These are phyloP conservation scores for Ceratocystis variospora DNA, from an alignment of 2,329 filamentous ascomycete genomes.

Conservation along the genomic window DNA sequence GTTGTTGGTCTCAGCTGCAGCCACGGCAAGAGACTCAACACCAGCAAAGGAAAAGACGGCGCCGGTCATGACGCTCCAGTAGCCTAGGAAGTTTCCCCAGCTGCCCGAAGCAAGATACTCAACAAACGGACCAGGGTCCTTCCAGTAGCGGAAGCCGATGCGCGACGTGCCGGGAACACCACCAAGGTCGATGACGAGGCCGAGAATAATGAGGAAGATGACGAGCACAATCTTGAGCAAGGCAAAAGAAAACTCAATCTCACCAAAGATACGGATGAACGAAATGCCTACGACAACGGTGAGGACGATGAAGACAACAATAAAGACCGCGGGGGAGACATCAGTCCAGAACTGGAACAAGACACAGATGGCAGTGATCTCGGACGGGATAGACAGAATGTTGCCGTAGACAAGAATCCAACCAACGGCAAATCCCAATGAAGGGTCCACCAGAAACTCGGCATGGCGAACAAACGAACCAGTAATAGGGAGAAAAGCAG, in stretches of 20 bases:
- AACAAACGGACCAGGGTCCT: conserved; percentile 51
- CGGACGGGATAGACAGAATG: conserved; percentile 40
- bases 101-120: conserved; percentile 46
- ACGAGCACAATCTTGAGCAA: conserved; percentile 47
- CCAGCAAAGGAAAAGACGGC: conserved; percentile 58
- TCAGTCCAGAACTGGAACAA: conserved; percentile 52
- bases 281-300: conserved; percentile 33
- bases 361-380: conserved; percentile 49
- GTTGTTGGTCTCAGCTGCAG: conserved; percentile 45
- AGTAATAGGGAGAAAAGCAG: conserved; percentile 47
- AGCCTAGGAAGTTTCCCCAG: conserved; percentile 52
- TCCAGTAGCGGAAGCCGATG: conserved; percentile 58
- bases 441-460: conserved; percentile 47
- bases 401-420: conserved; percentile 45
- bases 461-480: conserved; percentile 48
- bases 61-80: conserved; percentile 47
- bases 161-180: conserved; percentile 44
- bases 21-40: conserved; percentile 48
- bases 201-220: conserved; percentile 47
- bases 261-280: conserved; percentile 40
- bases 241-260: conserved; percentile 41
- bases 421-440: conserved; percentile 41
- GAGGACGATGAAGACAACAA: conserved; percentile 33
- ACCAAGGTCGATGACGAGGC: conserved; percentile 48
- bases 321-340: conserved; percentile 37